These are phyloP conservation scores for Didymella pomorum DNA, from an alignment of 2,329 filamentous ascomycete species.

Conservation along the genomic window DNA sequence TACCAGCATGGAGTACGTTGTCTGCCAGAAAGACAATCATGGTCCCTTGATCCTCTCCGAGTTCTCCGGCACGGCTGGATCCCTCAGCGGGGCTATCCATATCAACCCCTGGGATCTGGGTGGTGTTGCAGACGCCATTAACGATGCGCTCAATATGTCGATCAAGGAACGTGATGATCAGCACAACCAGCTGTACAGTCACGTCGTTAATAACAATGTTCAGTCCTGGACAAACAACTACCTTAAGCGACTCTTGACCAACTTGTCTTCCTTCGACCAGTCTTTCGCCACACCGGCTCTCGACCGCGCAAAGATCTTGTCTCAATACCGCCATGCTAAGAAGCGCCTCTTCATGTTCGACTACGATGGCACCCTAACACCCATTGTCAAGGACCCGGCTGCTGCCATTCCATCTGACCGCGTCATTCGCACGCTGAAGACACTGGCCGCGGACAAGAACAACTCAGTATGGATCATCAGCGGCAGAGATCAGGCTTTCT, in stretches of 20 bases:
- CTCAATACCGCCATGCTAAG: constrained; percentile 75
- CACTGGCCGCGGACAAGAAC: constrained; percentile 77
- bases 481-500: constrained; percentile 89
- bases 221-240: constrained; percentile 85
- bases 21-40: constrained; percentile 86
- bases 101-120: constrained; percentile 96
- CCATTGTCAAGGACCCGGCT: constrained; percentile 90
- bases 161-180: constrained; percentile 70
- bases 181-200: constrained; percentile 78
- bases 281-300: constrained; percentile 81
- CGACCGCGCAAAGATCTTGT: constrained; percentile 75
- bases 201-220: constrained; percentile 86
- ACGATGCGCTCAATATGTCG: constrained; percentile 80
- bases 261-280: constrained; percentile 78
- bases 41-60: constrained; percentile 93
- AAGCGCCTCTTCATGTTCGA: constrained; percentile 97
- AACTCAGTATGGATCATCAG: constrained; percentile 99
- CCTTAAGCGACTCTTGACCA: constrained; percentile 78
- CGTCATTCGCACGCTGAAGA: constrained; percentile 80
- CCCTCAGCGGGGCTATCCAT: constrained; percentile 83
- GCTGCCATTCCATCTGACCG: constrained; percentile 87
- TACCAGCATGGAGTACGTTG: constrained; percentile 91
- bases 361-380: constrained; percentile 94
- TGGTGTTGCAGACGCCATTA: constrained; percentile 83
- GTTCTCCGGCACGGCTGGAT: constrained; percentile 93